A percentile compares a stretch with the other conserved stretches of the same genome.
Conservation (phyloP, 257 asterid species). For the Marsdenia floribunda region DNA sequence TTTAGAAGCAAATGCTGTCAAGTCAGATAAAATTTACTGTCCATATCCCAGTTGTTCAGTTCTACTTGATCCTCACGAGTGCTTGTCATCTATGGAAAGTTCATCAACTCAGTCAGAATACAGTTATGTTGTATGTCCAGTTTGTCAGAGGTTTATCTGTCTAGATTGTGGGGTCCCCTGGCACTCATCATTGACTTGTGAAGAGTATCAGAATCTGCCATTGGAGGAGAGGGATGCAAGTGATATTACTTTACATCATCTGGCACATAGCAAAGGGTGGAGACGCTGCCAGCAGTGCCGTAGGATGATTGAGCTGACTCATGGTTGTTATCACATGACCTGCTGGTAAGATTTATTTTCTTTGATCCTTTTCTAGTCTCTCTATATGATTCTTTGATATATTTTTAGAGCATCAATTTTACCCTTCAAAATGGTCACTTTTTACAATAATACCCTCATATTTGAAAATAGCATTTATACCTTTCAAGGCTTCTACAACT, state of each 20-base stretch:
- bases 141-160: slow-evolving; percentile 65
- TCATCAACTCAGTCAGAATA: slow-evolving; percentile 51
- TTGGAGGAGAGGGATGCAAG: slow-evolving; percentile 63
- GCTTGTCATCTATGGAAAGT: slow-evolving; percentile 48
- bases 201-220: slow-evolving; percentile 57
- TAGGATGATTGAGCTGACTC: slow-evolving; percentile 61
- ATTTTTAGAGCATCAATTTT: too few relatives aligned
- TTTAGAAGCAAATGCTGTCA: slow-evolving; percentile 36
- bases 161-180: slow-evolving; percentile 78
- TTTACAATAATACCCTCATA: too few relatives aligned
- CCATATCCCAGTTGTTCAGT: slow-evolving; percentile 74
- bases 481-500: too few relatives aligned
- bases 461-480: too few relatives aligned
- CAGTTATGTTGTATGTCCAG: slow-evolving; percentile 69
- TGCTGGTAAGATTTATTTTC: slow-evolving; percentile 54
- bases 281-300: slow-evolving; percentile 66
- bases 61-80: slow-evolving; percentile 61
- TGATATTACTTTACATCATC: slow-evolving; percentile 40
- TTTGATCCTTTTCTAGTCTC: neutral
- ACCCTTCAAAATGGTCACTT: too few relatives aligned
- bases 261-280: slow-evolving; percentile 57
- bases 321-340: slow-evolving; percentile 74
- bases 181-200: slow-evolving; percentile 85
- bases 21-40: slow-evolving; percentile 46
- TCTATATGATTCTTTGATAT: neutral